Conservation (phyloP, 78 protist species). For the Acrasis kona region DNA sequence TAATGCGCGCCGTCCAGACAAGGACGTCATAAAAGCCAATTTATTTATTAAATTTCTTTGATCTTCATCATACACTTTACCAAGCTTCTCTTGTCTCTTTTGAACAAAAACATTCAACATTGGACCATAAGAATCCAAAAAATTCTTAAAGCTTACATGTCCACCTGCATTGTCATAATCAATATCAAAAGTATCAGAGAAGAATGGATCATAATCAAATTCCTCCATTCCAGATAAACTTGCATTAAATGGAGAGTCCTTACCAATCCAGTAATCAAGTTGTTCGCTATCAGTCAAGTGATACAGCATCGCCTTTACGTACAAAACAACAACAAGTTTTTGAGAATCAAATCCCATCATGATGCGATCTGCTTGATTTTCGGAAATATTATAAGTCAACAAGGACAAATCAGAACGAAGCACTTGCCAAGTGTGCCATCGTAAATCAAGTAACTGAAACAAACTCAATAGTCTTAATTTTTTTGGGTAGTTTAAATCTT, state of each 20-base stretch:
- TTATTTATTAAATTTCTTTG: not conserved
- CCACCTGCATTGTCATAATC: not conserved
- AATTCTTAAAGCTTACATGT: not conserved
- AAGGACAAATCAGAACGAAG: not conserved
- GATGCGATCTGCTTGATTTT: not conserved
- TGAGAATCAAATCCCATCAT: not conserved
- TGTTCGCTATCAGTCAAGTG: not conserved
- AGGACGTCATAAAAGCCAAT: not conserved
- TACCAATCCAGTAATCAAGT: not conserved
- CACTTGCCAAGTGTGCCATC: not conserved
- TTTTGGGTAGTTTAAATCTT: not conserved
- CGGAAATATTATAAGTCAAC: not conserved
- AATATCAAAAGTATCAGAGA: not conserved
- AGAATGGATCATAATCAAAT: not conserved
- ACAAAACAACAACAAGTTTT: not conserved
- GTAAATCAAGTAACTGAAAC: not conserved
- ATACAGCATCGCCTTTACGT: not conserved
- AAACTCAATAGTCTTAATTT: slow-evolving; percentile 7
- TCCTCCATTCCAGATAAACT: not conserved
- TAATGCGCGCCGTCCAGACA: not conserved
- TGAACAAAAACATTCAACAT: not conserved
- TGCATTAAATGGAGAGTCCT: not conserved
- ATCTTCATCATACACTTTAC: not conserved
- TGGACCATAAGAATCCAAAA: not conserved
- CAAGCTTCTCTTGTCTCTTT: not conserved